Percentiles rank a stretch among this genome's conserved stretches.
These are phyloP conservation scores for Candida smagusa DNA, from an alignment of 1,139 yeast genomes.

Conservation along the genomic window DNA sequence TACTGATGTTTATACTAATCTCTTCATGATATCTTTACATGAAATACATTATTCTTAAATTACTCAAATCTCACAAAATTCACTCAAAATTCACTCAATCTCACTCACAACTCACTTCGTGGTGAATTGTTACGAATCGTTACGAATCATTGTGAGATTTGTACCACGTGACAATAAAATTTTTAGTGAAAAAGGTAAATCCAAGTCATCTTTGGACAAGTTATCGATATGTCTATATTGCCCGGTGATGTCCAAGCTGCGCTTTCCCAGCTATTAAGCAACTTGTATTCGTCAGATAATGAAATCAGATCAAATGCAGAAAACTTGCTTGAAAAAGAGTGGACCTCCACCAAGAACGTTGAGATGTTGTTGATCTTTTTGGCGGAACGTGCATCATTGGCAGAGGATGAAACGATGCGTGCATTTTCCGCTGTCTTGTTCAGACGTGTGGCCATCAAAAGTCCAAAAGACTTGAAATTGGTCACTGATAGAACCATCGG, in stretches of 20 bases:
- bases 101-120: too few species aligned
- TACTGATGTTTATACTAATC: too few species aligned
- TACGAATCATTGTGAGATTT: too few species aligned
- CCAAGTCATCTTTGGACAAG: too few species aligned
- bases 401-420: conserved; percentile 51
- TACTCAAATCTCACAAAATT: too few species aligned
- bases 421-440: conserved; percentile 84
- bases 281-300: conserved; percentile 78
- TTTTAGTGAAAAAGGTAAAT: too few species aligned
- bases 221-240: conserved; percentile 47
- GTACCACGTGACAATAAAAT: too few species aligned
- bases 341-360: conserved; percentile 65
- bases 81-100: too few species aligned
- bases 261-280: conserved; percentile 57
- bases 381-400: conserved; percentile 73
- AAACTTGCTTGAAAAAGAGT: conserved; percentile 62
- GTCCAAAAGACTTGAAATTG: conserved; percentile 59
- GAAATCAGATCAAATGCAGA: conserved; percentile 75
- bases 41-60: too few species aligned
- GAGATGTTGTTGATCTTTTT: conserved; percentile 72
- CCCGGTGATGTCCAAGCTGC: conserved; percentile 61
- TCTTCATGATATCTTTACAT: too few species aligned
- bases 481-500: conserved; percentile 80
- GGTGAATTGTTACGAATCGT: too few species aligned
- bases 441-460: conserved; percentile 79